These are phyloP conservation scores for Inga leiocalycina DNA, from an alignment of 306 rosid genomes.

Conservation along the genomic window DNA sequence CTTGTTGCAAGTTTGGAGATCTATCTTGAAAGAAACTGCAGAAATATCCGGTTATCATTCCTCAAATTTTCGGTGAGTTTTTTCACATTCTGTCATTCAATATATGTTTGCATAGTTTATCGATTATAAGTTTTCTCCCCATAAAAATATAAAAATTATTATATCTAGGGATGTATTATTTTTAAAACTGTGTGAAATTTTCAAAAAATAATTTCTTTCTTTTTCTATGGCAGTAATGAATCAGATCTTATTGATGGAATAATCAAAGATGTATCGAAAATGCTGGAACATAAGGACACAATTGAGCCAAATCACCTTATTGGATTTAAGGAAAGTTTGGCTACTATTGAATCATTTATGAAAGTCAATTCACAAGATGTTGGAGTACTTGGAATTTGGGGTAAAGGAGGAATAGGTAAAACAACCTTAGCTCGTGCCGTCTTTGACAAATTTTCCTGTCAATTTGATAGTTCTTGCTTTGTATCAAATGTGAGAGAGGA, in stretches of 20 bases:
- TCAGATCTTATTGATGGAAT: conserved; percentile 11
- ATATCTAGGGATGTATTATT: no score
- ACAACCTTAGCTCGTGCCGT: background rate
- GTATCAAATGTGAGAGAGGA: background rate
- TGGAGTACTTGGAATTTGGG: conserved; percentile 32
- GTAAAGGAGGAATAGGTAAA: background rate
- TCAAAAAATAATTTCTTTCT: no score
- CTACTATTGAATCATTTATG: background rate
- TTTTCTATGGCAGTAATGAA: background rate
- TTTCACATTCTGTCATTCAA: no score
- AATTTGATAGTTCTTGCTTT: background rate
- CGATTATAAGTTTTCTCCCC: no score
- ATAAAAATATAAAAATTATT: no score
- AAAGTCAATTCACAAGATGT: background rate
- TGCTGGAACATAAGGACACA: background rate
- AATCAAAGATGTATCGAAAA: background rate
- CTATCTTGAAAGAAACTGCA: background rate
- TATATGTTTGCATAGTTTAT: no score
- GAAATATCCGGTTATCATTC: background rate
- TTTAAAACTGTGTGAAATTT: no score
- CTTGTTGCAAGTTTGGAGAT: no score
- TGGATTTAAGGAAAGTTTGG: background rate
- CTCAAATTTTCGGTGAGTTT: background rate
- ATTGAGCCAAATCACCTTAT: background rate
- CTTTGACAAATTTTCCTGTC: no score